These are phyloP conservation scores for Batrachochytrium dendrobatidis DNA, from an alignment of 371 early-diverging fungal genomes.

Conservation along the genomic window DNA sequence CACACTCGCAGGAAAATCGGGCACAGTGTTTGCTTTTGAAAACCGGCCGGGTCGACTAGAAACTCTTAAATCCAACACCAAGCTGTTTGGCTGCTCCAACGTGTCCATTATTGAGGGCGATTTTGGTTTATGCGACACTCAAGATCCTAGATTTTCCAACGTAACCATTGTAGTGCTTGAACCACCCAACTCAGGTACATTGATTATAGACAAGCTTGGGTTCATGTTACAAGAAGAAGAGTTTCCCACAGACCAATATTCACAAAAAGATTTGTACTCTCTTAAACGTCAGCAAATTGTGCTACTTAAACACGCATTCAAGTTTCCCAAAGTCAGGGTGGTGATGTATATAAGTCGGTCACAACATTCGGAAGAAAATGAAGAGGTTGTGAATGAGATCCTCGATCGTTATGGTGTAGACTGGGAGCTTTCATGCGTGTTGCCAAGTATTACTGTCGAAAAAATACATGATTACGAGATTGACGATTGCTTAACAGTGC, in stretches of 20 bases:
- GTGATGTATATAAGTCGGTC: constrained; percentile 97
- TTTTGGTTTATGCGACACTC: constrained; percentile 61
- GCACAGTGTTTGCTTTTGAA: constrained; percentile 90
- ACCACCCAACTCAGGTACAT: constrained; percentile 36
- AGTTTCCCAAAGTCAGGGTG: constrained; percentile 64
- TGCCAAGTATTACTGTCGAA: constrained; percentile 29
- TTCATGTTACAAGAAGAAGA: constrained; percentile 46
- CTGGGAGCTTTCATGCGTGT: constrained; percentile 42
- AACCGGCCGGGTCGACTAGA: constrained; percentile 71
- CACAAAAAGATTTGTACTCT: constrained; percentile 34
- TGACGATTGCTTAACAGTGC: constrained; percentile 34
- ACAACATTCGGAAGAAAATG: constrained; percentile 90
- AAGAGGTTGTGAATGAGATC: constrained; percentile 69
- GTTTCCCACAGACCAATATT: constrained; percentile 34
- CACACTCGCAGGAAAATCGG: constrained; percentile 76
- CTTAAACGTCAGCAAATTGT: constrained; percentile 59
- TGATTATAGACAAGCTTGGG: constrained; percentile 42
- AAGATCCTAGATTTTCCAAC: constrained; percentile 51
- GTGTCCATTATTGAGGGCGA: constrained; percentile 53
- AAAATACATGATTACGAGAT: constrained; percentile 25
- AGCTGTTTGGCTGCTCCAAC: constrained; percentile 69
- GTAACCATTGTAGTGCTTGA: constrained; percentile 37
- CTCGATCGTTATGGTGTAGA: constrained; percentile 22
- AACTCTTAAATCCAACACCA: constrained; percentile 62
- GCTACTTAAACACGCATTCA: constrained; percentile 63